Evolutionary conservation across 2,329 filamentous ascomycete species (phyloP).

Genomic region (Metarhizium humberi): DNA sequence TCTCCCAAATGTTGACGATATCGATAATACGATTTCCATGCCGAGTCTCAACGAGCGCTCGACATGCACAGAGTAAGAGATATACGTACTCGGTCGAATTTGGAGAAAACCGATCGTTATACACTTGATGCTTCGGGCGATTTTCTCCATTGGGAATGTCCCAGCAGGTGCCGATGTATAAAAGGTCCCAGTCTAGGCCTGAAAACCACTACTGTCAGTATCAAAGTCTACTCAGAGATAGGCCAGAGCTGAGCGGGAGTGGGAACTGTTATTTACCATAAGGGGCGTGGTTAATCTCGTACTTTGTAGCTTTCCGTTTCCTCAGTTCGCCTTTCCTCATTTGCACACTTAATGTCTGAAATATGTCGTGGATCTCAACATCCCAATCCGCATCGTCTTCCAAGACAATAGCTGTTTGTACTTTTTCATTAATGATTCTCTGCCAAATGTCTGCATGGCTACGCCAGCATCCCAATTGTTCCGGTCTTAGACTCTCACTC

Average conservation of each 20-base stretch:
- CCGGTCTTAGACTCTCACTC: background rate
- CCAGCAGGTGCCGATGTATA: conserved; percentile 2
- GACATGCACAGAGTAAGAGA: too few species aligned
- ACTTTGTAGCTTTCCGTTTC: background rate
- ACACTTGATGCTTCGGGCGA: background rate
- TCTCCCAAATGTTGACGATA: background rate
- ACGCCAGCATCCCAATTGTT: conserved; percentile 2
- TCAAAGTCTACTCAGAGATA: background rate
- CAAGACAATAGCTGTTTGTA: conserved; percentile 1
- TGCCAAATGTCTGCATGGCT: conserved; percentile 1
- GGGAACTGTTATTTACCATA: background rate
- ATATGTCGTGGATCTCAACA: too few species aligned
- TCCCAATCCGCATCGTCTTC: conserved; percentile 2
- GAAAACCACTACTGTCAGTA: background rate
- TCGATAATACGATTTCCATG: too few species aligned
- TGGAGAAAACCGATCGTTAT: background rate
- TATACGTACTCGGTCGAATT: background rate
- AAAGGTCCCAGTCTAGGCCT: conserved; percentile 2
- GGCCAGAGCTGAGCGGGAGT: background rate
- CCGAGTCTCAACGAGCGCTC: too few species aligned
- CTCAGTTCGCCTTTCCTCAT: background rate
- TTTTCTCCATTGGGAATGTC: conserved; percentile 1
- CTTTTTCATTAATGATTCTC: background rate
- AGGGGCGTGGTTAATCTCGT: background rate
- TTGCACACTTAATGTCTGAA: too few species aligned